phyloP scores from a whole-genome alignment of 2,329 filamentous ascomycete species.

The Tolypocladium pustulatum region DNA sequence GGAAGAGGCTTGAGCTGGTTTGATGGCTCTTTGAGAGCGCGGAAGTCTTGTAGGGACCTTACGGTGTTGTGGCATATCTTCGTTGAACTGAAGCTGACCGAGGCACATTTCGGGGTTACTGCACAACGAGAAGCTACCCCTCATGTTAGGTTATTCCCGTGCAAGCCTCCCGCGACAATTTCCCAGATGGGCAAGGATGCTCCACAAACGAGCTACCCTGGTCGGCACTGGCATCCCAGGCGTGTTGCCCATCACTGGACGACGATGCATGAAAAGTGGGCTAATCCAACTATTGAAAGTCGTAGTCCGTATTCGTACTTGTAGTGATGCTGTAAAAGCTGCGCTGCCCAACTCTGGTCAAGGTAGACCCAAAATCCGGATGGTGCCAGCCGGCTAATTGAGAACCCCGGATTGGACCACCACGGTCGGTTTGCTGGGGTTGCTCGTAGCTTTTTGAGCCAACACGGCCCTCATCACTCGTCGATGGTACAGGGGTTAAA shows the following conservation, averaged over 20 bases:
- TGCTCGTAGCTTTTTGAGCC: background rate
- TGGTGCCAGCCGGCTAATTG: background rate
- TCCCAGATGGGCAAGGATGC: background rate
- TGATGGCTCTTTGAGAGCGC: background rate
- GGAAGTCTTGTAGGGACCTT: background rate
- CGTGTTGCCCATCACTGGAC: background rate
- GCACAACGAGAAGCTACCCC: background rate
- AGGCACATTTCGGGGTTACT: background rate
- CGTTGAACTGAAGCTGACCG: background rate
- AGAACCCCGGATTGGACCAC: background rate
- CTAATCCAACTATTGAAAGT: background rate
- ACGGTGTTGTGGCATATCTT: background rate
- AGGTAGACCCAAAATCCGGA: background rate
- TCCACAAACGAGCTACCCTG: background rate
- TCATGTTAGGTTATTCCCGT: background rate
- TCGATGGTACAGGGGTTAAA: background rate
- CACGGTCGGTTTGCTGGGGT: background rate
- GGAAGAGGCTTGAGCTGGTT: background rate
- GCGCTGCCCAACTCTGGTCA: background rate
- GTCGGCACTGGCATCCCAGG: background rate
- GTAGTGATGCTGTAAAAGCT: background rate
- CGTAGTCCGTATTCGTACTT: background rate
- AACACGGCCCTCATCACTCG: background rate
- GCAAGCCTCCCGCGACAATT: background rate
- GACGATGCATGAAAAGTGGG: background rate